Conservation (phyloP, 257 asterid genomes). For the Gardenia jasminoides region DNA sequence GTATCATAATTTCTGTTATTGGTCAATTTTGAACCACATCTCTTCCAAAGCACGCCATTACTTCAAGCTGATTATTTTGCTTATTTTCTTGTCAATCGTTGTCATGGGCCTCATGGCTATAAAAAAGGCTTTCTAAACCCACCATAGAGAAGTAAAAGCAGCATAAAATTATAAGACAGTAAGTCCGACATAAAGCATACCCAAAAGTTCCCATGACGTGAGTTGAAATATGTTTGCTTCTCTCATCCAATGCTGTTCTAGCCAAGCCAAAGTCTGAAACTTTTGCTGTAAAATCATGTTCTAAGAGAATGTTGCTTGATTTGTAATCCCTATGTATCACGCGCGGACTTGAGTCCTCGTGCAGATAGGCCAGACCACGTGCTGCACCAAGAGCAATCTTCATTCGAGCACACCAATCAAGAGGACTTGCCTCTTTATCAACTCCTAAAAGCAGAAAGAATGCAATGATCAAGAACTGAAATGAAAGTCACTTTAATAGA, state of each 20-base stretch:
- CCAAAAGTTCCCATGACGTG: constrained; percentile 99
- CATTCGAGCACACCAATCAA: constrained; percentile 79
- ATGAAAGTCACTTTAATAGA: neutral
- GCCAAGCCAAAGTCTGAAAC: constrained; percentile 98
- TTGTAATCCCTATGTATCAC: constrained; percentile 97
- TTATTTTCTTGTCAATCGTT: neutral
- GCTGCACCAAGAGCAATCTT: constrained; percentile 93
- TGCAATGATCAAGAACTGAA: neutral
- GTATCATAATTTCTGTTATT: neutral
- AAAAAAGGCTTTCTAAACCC: neutral
- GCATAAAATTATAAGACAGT: neutral
- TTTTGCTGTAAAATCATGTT: constrained; percentile 79
- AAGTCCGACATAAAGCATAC: constrained; percentile 31
- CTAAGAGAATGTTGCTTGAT: constrained; percentile 84
- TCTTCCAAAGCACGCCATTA: neutral
- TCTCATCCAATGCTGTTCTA: constrained; percentile 78
- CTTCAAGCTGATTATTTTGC: neutral
- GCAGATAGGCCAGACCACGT: constrained; percentile 84
- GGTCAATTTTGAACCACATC: neutral
- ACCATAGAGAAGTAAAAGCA: neutral
- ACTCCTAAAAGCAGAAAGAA: constrained; percentile 43
- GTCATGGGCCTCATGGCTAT: too few species aligned
- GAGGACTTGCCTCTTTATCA: constrained; percentile 65
- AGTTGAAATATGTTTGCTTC: constrained; percentile 68
- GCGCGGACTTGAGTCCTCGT: constrained; percentile 95